Evolutionary conservation across 2,329 filamentous ascomycete species (phyloP), one percentile per base, ranked within the genome.

Genomic region (Ophiocordyceps camponoti-rufipedis): DNA sequence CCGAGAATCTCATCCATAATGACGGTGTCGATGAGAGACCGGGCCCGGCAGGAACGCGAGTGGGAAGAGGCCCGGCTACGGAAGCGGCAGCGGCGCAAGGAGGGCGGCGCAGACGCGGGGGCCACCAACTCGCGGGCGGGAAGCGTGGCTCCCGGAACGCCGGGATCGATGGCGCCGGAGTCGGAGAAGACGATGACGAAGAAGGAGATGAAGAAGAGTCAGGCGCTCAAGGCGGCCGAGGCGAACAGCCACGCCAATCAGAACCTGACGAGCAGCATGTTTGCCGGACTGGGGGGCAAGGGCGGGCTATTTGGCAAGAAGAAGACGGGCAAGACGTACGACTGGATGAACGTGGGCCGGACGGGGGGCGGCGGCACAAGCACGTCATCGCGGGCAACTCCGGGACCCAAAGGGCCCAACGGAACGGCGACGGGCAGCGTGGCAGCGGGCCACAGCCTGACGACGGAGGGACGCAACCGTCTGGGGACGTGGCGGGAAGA

Each of bases 401-500:
- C 55, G 1, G 61, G 61, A 7, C 55, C 56, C 29, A 63, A 59
- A 41, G 62, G 56, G 18, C 47, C 54, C 18, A 59, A 56, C 42
- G 59, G 59, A n/a, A 48, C 57, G 13, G 52, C 58, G 14, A 55
- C 56, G n/a, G 51, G 58, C 6, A 47, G 62, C 4, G 52, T 56
- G 8, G 54, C 59, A 2, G 54, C 53, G 35, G 58, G 54, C 46
- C 54, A 64, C 48, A 58, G 65, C 40, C 59, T 82, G 47, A 75
- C 75, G 4, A 70, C 67, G 2, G 72, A 76, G 32, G 72, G 74
- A 14, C 70, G 74, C 23, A 76, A 78, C 45, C 75, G 78, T 45
- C 65, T 85, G 35, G 85, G 85, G n/a, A 71, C 73, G 14, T 85
- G 80, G 73, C 74, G 85, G 48, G 87, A 95, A 60, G 81, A 86